Conservation (phyloP, 345 rosid species). For the Hevea brasiliensis region DNA sequence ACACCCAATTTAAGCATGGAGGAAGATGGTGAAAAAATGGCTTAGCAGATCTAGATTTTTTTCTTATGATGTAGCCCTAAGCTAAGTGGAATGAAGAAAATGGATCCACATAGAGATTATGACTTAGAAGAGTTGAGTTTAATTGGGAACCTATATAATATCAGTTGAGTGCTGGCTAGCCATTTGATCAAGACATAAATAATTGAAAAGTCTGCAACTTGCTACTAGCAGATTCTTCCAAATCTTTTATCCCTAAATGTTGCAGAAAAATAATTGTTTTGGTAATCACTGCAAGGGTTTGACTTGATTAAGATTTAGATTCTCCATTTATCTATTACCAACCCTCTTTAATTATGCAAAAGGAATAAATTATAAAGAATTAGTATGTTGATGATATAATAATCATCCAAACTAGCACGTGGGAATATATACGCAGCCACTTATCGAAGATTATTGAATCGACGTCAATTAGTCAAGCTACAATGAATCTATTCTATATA, state of each 20-base stretch:
- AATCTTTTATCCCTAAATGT: background rate
- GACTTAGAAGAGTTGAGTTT: too few relatives aligned
- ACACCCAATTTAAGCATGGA: too few relatives aligned
- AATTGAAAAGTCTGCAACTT: background rate
- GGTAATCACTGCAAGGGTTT: background rate
- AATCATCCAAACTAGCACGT: background rate
- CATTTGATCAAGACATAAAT: background rate
- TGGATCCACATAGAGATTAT: too few relatives aligned
- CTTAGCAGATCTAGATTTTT: too few relatives aligned
- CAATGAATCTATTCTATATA: too few relatives aligned
- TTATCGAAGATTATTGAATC: too few relatives aligned
- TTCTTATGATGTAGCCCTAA: too few relatives aligned
- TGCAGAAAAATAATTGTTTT: background rate
- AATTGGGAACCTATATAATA: too few relatives aligned
- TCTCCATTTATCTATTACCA: background rate
- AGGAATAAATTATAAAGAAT: background rate
- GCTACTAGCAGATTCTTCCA: background rate
- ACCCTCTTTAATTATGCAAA: background rate
- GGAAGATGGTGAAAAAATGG: too few relatives aligned
- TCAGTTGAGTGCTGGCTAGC: too few relatives aligned
- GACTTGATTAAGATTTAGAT: slow-evolving; percentile 8
- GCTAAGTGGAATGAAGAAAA: too few relatives aligned
- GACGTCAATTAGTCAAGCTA: too few relatives aligned
- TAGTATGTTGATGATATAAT: background rate
- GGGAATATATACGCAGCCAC: background rate